phyloP scores from a whole-genome alignment of 768 basidiomycete genomes.

The Naganishia randhawae region DNA sequence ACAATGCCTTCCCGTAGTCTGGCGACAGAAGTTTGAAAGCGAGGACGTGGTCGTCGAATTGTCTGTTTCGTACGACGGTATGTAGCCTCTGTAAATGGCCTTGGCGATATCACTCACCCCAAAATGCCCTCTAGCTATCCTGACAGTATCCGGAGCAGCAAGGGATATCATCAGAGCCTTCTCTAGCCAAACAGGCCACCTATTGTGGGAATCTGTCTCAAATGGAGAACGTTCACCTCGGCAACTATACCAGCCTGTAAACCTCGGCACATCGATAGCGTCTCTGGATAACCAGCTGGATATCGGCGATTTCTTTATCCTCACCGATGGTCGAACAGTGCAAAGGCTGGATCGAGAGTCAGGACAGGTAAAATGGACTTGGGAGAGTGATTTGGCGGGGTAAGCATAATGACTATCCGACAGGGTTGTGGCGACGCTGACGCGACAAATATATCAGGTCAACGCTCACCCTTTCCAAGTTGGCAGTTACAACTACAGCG shows the following conservation, averaged over 20 bases:
- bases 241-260: conserved; percentile 57
- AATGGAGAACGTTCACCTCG: conserved; percentile 54
- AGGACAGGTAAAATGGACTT: conserved; percentile 66
- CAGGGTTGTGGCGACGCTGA: background rate
- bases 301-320: conserved; percentile 35
- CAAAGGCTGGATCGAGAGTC: conserved; percentile 56
- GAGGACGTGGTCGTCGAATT: conserved; percentile 67
- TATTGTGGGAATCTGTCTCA: conserved; percentile 65
- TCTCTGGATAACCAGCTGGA: conserved; percentile 43
- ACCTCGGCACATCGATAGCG: conserved; percentile 59
- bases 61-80: conserved; percentile 61
- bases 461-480: conserved; percentile 62
- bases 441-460: conserved; percentile 54
- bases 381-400: conserved; percentile 40
- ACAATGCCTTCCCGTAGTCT: conserved; percentile 56
- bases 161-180: conserved; percentile 68
- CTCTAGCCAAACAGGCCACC: conserved; percentile 61
- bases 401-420: background rate
- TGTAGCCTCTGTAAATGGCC: conserved; percentile 40
- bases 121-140: conserved; percentile 60
- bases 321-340: conserved; percentile 54
- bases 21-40: conserved; percentile 73
- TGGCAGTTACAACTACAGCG: conserved; percentile 58
- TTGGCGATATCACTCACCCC: too few species aligned
- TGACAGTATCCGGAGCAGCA: conserved; percentile 70